phyloP scores from a whole-genome alignment of 1,139 yeast species.

The Yamadazyma oceani region DNA sequence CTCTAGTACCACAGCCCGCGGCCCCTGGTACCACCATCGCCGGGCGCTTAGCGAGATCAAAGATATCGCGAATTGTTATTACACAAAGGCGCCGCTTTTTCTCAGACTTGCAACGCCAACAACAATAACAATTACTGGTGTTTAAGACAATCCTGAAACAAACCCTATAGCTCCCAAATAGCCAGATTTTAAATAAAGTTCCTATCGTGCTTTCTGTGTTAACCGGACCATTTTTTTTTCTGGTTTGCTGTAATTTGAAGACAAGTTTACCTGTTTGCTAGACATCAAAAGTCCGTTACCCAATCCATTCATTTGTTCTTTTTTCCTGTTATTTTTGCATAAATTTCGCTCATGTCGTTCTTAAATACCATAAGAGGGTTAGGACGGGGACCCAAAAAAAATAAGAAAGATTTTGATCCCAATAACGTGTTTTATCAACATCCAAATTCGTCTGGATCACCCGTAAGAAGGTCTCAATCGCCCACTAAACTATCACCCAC shows the following conservation, averaged over 20 bases:
- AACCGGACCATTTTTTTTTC: too few relatives aligned
- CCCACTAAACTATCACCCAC: conserved; percentile 32
- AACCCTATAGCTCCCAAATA: background rate
- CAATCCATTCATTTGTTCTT: too few relatives aligned
- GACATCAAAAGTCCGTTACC: too few relatives aligned
- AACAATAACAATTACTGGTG: background rate
- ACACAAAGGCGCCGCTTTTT: background rate
- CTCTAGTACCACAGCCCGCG: too few relatives aligned
- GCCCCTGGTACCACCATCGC: too few relatives aligned
- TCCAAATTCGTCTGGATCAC: conserved; percentile 29
- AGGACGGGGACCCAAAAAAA: conserved; percentile 63
- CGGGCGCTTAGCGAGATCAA: too few relatives aligned
- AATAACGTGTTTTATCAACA: conserved; percentile 35
- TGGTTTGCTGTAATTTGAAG: too few relatives aligned
- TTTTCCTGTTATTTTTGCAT: too few relatives aligned
- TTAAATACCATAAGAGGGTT: conserved; percentile 56
- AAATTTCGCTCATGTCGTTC: conserved; percentile 36
- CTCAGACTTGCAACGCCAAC: conserved; percentile 2
- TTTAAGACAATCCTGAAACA: too few relatives aligned
- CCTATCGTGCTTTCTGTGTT: too few relatives aligned
- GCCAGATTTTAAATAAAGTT: too few relatives aligned
- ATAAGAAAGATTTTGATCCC: conserved; percentile 43
- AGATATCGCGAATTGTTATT: background rate
- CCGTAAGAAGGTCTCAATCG: conserved; percentile 39
- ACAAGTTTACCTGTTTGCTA: too few relatives aligned